Base-by-base conservation (phyloP, 345 rosid genomes). In the Cardiospermum halicacabum region DNA sequence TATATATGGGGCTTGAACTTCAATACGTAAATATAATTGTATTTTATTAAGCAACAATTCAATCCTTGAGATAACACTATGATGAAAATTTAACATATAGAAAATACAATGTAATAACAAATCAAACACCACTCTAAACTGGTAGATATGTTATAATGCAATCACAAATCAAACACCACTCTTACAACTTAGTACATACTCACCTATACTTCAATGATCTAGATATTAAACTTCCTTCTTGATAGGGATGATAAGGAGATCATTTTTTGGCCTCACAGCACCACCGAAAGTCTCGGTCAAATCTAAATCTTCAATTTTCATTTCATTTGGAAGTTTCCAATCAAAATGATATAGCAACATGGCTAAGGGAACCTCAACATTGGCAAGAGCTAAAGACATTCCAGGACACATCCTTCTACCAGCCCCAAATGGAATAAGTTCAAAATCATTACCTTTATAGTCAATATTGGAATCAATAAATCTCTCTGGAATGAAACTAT, bases 261-360 rank as follows among this genome's bases (percentile, higher is more conserved):
- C 68, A 4, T 70, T 18, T 24, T 55, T 60, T 62, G 65, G 59
- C 58, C 64, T 60, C 4, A 72, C 71, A 1, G 81, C 49, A 3
- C 66, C 19, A 12, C 75, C 83, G 10, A 73, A 74, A 30, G 19
- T 36, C 79, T 77, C 80, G 3, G 74, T 66, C 85, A 80, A 75
- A 62, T 80, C 82, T 47, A 83, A 63, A 8, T 75, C 76, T 16
- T 75, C 69, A 8, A 19, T 15, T 50, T 1, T 56, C 68, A 63
- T 45, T 21, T 60, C 79, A 6, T 61, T 59, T 1, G 82, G 77
- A 3, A 80, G 68, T 7, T 71, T 59, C 87, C 87, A 83, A 31
- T 83, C 78, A 65, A 83, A 83, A 5, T 66, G 66, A 61, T 67
- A 70, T 8, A 82, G 51, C 32, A 82, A 65, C 13, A 54, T n/a